phyloP scores from a whole-genome alignment of 2,329 filamentous ascomycete species.

The Hymenoscyphus scutula region DNA sequence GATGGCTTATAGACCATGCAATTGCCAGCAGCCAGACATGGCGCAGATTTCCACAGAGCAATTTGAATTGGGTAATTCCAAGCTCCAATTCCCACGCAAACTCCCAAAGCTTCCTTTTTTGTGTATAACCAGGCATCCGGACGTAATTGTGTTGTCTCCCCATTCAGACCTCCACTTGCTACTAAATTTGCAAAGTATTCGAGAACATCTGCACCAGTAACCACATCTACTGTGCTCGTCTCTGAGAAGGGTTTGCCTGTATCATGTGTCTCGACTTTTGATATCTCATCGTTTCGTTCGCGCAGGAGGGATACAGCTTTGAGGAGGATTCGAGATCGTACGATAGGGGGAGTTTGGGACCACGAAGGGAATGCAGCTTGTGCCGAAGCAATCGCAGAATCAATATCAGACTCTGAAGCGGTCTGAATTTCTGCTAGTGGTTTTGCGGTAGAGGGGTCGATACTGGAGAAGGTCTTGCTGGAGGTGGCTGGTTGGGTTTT shows the following conservation, averaged over 20 bases:
- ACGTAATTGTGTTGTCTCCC: slow-evolving; percentile 72
- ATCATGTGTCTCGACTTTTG: slow-evolving; percentile 76
- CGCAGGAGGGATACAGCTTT: slow-evolving; percentile 73
- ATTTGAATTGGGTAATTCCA: slow-evolving; percentile 95
- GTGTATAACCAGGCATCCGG: slow-evolving; percentile 80
- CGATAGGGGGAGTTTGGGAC: slow-evolving; percentile 72
- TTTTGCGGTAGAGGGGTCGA: slow-evolving; percentile 70
- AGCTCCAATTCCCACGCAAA: slow-evolving; percentile 83
- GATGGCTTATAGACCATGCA: slow-evolving; percentile 91
- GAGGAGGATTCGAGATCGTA: slow-evolving; percentile 74
- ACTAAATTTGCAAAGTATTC: slow-evolving; percentile 84
- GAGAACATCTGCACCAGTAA: slow-evolving; percentile 79
- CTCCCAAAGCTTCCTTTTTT: slow-evolving; percentile 76
- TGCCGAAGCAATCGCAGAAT: slow-evolving; percentile 70
- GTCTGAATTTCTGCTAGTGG: slow-evolving; percentile 70
- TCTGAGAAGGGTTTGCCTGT: slow-evolving; percentile 85
- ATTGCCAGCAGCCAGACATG: slow-evolving; percentile 82
- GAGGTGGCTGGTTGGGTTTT: slow-evolving; percentile 60
- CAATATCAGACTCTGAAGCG: slow-evolving; percentile 64
- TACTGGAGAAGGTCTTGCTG: slow-evolving; percentile 63
- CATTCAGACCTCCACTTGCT: slow-evolving; percentile 74
- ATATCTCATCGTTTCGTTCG: slow-evolving; percentile 74
- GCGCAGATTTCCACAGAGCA: slow-evolving; percentile 84
- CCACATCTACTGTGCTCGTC: slow-evolving; percentile 78
- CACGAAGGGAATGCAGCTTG: slow-evolving; percentile 70